A percentile compares a stretch with the other conserved stretches of the same genome.
phyloP scores from a whole-genome alignment of 148 eudicot species.

The Silene uniflora region DNA sequence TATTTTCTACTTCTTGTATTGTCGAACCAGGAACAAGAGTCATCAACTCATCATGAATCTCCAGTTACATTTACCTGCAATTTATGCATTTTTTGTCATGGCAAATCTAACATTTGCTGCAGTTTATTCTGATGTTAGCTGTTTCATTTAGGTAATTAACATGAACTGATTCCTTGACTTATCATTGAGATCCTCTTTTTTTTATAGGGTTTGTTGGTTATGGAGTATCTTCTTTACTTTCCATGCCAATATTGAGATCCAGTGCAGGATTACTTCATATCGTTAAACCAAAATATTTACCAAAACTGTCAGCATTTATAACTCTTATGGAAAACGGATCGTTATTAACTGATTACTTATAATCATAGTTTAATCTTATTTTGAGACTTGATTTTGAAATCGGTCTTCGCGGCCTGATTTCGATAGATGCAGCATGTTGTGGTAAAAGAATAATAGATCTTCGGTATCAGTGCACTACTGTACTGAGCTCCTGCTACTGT shows the following conservation, averaged over 20 bases:
- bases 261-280: neutral
- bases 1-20: neutral
- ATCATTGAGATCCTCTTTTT: neutral
- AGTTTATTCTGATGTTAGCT: too few relatives aligned
- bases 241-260: neutral
- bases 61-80: neutral
- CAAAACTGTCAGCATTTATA: neutral
- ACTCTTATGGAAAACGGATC: neutral
- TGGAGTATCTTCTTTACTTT: neutral
- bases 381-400: neutral
- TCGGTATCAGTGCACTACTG: neutral
- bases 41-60: neutral
- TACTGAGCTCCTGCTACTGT: too few relatives aligned
- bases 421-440: too few relatives aligned
- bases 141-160: too few relatives aligned
- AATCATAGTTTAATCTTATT: neutral
- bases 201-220: neutral
- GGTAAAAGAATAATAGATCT: neutral
- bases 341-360: neutral
- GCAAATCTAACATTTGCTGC: neutral
- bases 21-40: neutral
- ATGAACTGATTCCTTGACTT: too few relatives aligned
- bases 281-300: neutral
- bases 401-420: too few relatives aligned
- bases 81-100: neutral